Conservation (phyloP, 805 yeast species). For the Metschnikowia matae region DNA sequence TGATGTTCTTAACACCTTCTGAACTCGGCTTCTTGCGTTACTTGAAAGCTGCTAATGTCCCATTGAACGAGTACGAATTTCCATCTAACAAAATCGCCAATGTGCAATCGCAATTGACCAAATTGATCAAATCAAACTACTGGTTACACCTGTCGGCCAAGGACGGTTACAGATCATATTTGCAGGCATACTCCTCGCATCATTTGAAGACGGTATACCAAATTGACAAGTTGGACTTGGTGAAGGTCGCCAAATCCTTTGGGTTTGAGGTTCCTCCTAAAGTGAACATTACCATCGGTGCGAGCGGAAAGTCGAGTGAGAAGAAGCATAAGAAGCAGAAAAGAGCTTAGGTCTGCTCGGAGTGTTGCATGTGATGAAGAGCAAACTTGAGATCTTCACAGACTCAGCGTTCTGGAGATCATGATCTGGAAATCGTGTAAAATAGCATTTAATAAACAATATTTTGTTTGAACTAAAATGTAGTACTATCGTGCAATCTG, state of each 20-base stretch:
- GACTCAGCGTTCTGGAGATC: neutral
- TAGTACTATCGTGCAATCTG: neutral
- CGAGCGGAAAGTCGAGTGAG: slow-evolving; percentile 68
- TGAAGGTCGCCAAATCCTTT: slow-evolving; percentile 90
- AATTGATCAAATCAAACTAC: slow-evolving; percentile 85
- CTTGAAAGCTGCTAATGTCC: slow-evolving; percentile 94
- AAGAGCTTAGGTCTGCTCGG: slow-evolving; percentile 19
- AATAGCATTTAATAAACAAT: slow-evolving; percentile 8
- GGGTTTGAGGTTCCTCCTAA: slow-evolving; percentile 96
- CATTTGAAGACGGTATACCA: slow-evolving; percentile 94
- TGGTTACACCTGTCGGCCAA: slow-evolving; percentile 94
- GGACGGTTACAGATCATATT: slow-evolving; percentile 94
- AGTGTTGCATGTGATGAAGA: neutral
- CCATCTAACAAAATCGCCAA: slow-evolving; percentile 93
- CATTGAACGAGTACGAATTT: slow-evolving; percentile 95
- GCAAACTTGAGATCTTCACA: neutral
- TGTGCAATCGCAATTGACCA: slow-evolving; percentile 89
- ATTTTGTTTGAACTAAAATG: neutral
- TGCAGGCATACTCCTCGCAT: slow-evolving; percentile 97
- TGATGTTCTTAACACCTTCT: slow-evolving; percentile 91
- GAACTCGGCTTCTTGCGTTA: slow-evolving; percentile 94
- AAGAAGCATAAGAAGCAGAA: slow-evolving; percentile 45
- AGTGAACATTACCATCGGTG: slow-evolving; percentile 93
- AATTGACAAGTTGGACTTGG: slow-evolving; percentile 89
- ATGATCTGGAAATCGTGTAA: slow-evolving; percentile 9